Evolutionary conservation across 148 eudicot genomes (phyloP), one percentile per base, ranked within the genome.

Genomic region (Diospyros lotus): DNA sequence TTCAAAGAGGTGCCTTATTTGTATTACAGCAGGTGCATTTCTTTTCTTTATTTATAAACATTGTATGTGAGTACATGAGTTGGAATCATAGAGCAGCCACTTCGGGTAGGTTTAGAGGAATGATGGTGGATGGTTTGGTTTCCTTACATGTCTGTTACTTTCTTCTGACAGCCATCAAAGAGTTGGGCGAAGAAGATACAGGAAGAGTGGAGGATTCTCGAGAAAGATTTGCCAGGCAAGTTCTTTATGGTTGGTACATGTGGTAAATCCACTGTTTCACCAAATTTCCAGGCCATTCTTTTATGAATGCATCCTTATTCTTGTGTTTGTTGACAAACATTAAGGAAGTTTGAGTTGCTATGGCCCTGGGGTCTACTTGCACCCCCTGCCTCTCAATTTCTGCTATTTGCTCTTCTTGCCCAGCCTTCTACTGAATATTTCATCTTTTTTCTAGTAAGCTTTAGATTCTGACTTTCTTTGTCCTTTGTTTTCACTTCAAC

Each of bases 151-250:
- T 45, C 2, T 60, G 40, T 51, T 61, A 9, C 15, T 77, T 38
- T 75, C 40, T 81, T 46, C 56, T 71, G 59, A 80, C 82, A 93
- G 98, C 86, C 92, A 67, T 71, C 93, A 52, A 86, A 81, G 80
- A 77, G 60, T 51, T 93, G 98, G 94, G 78, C 80, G 9, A 93
- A 87, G 81, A 91, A 77, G 80, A 88, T 93, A 71, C 90, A 84
- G 78, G 96, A 89, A n/a, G 96, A 93, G 78, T 93, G 98, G 98
- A 87, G 69, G 80, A 89, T 89, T 73, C 82, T 91, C 66, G 92
- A 91, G 84, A 88, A 86, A 18, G 89, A 88, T 79, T 85, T 93
- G 79, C 98, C 96, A 52, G 98, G 98, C 90, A 66, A 77, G 69
- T 78, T 66, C 28, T 54, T 78, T 41, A 45, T 71, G 64, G 64